Base-by-base conservation (phyloP, 2,329 filamentous ascomycete genomes). In the Colletotrichum caudatum region DNA sequence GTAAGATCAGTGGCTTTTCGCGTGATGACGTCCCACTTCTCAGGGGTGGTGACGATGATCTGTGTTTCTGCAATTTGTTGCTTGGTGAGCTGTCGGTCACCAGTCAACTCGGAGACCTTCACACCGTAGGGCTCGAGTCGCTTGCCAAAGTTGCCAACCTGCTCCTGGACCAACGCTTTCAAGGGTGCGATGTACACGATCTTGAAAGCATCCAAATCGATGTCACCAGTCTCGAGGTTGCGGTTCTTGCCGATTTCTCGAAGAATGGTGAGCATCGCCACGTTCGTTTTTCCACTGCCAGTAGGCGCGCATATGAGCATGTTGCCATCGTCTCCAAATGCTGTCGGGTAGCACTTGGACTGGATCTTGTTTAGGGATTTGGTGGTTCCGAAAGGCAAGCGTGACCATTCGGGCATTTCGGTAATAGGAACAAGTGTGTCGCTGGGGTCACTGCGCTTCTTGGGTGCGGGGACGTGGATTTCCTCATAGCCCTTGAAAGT, bases 21-120 rank as follows among this genome's bases (percentile, higher is more conserved):
- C 7, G 97, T 99, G 76, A 99, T 98, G 76, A 99, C 95, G 82
- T 99, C 96, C 93, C 94, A 99, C 84, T 99, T 99, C 82, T 99
- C 96, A 26, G 96, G 96, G 0, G 96, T 99, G 0, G 96, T 99
- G 71, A 99, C 95, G 76, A 99, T 99, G 76, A 99, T 92, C 80
- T 99, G 95, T 0, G 96, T 99, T 78, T 99, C 96, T 1, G 95
- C 91, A 74, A 99, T 98, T 85, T 99, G 96, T 81, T 97, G 94
- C 83, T 99, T 99, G 26, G 95, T 99, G 79, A 99, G 92, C 82
- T 98, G 96, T 64, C 96, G 93, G 84, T 99, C 96, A 84, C 96
- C 96, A 73, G 96, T 99, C 78, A 99, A 85, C 82, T 99, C 96
- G n/a, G 95, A 90, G 14, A 99, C 96, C 71, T 90, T 92, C 79